phyloP scores from a whole-genome alignment of 495 filamentous ascomycete genomes.

The Podospora pseudoanserina region DNA sequence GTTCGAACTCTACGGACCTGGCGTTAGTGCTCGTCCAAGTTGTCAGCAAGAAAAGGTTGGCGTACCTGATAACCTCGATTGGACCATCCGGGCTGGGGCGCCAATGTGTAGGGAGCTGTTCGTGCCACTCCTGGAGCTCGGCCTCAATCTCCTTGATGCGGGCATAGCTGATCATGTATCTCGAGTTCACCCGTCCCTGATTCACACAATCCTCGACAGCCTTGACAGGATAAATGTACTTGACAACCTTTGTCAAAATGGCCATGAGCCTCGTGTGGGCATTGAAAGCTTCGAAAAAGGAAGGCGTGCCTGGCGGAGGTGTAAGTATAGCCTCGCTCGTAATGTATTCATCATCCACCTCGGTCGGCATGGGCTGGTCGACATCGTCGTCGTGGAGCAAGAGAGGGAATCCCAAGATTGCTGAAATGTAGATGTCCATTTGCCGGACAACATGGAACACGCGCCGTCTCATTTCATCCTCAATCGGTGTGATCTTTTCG shows the following conservation, averaged over 20 bases:
- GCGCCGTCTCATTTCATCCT: slow-evolving; percentile 76
- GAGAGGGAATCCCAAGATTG: slow-evolving; percentile 78
- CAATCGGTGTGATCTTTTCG: slow-evolving; percentile 74
- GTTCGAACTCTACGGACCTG: slow-evolving; percentile 64
- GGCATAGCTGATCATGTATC: slow-evolving; percentile 82
- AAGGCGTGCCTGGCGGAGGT: slow-evolving; percentile 70
- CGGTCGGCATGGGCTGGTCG: slow-evolving; percentile 80
- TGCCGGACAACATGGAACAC: slow-evolving; percentile 90
- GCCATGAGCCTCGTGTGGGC: slow-evolving; percentile 75
- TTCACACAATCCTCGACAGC: slow-evolving; percentile 57
- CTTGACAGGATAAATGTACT: slow-evolving; percentile 87
- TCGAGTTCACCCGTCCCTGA: slow-evolving; percentile 35
- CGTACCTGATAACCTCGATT: slow-evolving; percentile 69
- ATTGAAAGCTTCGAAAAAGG: slow-evolving; percentile 76
- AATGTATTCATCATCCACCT: slow-evolving; percentile 90
- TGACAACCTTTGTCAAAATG: slow-evolving; percentile 80
- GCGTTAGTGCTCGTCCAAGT: slow-evolving; percentile 8
- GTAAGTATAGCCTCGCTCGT: slow-evolving; percentile 68
- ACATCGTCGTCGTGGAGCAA: slow-evolving; percentile 86
- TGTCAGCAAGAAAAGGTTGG: neutral
- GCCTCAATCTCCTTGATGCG: slow-evolving; percentile 87
- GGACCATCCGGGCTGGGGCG: slow-evolving; percentile 72
- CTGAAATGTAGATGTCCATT: slow-evolving; percentile 92
- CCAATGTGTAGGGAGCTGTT: slow-evolving; percentile 68
- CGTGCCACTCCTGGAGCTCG: slow-evolving; percentile 81